phyloP scores from a whole-genome alignment of 1,284 basidiomycete species.

The Peniophora sp. region DNA sequence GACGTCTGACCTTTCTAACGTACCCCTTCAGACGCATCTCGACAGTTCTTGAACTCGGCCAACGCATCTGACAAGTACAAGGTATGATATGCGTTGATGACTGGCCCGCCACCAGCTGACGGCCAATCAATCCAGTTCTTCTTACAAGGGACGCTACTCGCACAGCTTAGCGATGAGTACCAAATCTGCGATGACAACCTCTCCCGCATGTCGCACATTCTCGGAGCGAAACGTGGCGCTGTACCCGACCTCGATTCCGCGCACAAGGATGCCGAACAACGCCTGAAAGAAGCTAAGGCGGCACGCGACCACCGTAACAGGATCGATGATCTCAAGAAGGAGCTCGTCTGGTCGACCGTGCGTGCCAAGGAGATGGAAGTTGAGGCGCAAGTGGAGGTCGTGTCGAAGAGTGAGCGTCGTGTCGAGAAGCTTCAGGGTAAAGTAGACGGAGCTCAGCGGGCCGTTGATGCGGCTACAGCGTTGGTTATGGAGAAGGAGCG shows the following conservation, averaged over 20 bases:
- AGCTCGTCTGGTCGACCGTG: slow-evolving; percentile 88
- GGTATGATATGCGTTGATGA: slow-evolving; percentile 28
- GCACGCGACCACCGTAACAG: slow-evolving; percentile 67
- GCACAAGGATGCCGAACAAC: slow-evolving; percentile 49
- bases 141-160: slow-evolving; percentile 87
- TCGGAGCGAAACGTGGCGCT: slow-evolving; percentile 61
- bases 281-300: slow-evolving; percentile 65
- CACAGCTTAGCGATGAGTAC: slow-evolving; percentile 85
- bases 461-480: slow-evolving; percentile 36
- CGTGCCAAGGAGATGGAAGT: slow-evolving; percentile 44
- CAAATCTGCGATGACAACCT: slow-evolving; percentile 70
- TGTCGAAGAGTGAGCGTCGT: slow-evolving; percentile 36
- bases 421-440: slow-evolving; percentile 44
- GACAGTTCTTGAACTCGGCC: slow-evolving; percentile 85
- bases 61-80: slow-evolving; percentile 86
- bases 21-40: slow-evolving; percentile 11
- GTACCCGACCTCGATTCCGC: slow-evolving; percentile 66
- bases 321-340: slow-evolving; percentile 65
- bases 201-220: slow-evolving; percentile 52
- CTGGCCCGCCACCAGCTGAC: background rate
- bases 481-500: slow-evolving; percentile 40
- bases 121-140: slow-evolving; percentile 63
- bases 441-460: slow-evolving; percentile 30
- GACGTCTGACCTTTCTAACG: slow-evolving; percentile 21
- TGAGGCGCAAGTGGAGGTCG: slow-evolving; percentile 43